Evolutionary conservation across 2,329 filamentous ascomycete genomes (phyloP).

Genomic region (Colletotrichum gigasporum): DNA sequence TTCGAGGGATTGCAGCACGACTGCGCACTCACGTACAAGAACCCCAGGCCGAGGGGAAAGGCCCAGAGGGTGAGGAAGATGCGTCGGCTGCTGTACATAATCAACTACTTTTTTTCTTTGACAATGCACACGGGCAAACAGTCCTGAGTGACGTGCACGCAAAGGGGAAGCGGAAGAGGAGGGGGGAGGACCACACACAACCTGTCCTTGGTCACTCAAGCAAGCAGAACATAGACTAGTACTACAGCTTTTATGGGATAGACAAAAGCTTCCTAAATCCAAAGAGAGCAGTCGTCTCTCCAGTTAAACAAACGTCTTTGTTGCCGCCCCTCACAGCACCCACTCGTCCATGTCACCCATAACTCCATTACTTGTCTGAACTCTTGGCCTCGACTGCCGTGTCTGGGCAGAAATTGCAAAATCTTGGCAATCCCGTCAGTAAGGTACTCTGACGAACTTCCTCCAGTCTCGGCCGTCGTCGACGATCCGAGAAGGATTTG

Average conservation of each 20-base stretch:
- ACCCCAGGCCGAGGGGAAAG: not conserved
- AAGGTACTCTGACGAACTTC: not conserved
- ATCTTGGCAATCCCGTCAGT: too few relatives aligned
- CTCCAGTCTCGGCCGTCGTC: not conserved
- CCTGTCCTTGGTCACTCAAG: too few relatives aligned
- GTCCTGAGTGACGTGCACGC: not conserved
- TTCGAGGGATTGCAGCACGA: not conserved
- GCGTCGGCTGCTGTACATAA: constrained; percentile 18
- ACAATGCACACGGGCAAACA: not conserved
- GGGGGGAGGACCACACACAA: not conserved
- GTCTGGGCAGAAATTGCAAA: not conserved
- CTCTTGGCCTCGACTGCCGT: not conserved
- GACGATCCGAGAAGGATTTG: constrained; percentile 2
- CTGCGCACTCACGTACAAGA: not conserved
- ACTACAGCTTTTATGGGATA: constrained; percentile 2
- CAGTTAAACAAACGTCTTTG: too few relatives aligned
- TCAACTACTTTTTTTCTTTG: constrained; percentile 4
- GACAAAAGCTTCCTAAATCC: constrained; percentile 13
- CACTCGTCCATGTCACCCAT: too few relatives aligned
- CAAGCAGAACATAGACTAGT: not conserved
- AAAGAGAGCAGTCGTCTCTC: not conserved
- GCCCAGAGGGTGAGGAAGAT: not conserved
- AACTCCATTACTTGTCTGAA: too few relatives aligned
- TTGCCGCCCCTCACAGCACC: too few relatives aligned
- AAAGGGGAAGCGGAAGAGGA: not conserved